A percentile compares a stretch with the other conserved stretches of the same genome.
These are phyloP conservation scores for Haematococcus sp. DNA, from an alignment of 139 green algal genomes.

Conservation along the genomic window DNA sequence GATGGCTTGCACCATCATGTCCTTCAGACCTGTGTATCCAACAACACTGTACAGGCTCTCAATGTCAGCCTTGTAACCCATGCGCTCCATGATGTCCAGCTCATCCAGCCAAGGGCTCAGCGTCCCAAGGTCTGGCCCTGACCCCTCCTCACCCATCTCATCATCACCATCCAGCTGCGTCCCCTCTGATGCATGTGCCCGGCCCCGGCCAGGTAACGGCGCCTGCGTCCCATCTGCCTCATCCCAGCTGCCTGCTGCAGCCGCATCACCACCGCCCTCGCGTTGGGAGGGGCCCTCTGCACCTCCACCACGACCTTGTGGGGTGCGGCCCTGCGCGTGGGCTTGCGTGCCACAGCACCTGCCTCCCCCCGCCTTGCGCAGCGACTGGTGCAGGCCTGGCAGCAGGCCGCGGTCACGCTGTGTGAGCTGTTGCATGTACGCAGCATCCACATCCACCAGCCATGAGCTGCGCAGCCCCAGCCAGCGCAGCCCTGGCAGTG, in stretches of 20 bases:
- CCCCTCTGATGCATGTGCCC: too few species aligned
- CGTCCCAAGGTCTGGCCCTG: not conserved
- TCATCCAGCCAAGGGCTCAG: constrained; percentile 10
- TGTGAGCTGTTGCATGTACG: constrained; percentile 13
- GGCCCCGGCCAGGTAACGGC: too few species aligned
- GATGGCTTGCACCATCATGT: constrained; percentile 7
- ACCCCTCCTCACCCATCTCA: too few species aligned
- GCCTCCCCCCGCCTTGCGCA: not conserved
- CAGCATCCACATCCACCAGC: constrained; percentile 45
- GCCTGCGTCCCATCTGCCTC: too few species aligned
- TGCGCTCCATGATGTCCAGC: constrained; percentile 15
- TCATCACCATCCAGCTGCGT: too few species aligned
- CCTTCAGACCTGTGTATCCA: constrained; percentile 10
- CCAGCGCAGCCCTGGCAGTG: constrained; percentile 67
- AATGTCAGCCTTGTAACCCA: constrained; percentile 23
- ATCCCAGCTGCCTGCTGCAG: too few species aligned
- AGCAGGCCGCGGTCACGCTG: constrained; percentile 12
- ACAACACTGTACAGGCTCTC: constrained; percentile 17
- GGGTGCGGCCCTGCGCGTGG: too few species aligned
- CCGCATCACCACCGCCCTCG: too few species aligned
- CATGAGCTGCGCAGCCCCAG: constrained; percentile 62
- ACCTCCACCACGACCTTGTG: too few species aligned
- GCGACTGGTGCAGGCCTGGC: not conserved
- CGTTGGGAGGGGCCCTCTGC: too few species aligned
- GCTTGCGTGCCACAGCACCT: too few species aligned